Evolutionary conservation across 208 protist species (phyloP).

Genomic region (Trypanosoma platydactyli): DNA sequence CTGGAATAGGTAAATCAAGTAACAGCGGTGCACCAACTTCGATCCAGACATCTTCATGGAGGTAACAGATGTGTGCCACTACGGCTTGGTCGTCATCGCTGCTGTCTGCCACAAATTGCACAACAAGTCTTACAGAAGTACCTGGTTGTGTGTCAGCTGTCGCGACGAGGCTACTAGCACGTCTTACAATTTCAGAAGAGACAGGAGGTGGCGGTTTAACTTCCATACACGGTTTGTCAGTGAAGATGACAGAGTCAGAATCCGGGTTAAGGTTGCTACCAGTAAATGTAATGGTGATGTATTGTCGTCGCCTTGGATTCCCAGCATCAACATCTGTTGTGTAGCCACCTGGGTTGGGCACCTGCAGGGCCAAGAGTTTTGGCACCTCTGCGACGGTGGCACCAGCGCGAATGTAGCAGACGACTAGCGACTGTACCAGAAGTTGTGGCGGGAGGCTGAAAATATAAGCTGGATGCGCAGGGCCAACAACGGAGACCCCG

Average conservation of each 20-base stretch:
- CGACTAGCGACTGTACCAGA: conserved; percentile 34
- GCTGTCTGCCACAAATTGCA: conserved; percentile 60
- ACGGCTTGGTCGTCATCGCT: conserved; percentile 3
- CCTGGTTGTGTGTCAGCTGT: conserved; percentile 29
- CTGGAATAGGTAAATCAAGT: conserved; percentile 49
- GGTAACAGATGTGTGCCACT: conserved; percentile 71
- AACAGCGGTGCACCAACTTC: conserved; percentile 53
- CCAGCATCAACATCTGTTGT: conserved; percentile 39
- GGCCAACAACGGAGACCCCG: conserved; percentile 29
- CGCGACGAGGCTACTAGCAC: conserved; percentile 31
- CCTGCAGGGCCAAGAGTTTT: conserved; percentile 53
- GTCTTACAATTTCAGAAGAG: conserved; percentile 35
- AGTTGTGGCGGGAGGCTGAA: conserved; percentile 55
- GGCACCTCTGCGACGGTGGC: conserved; percentile 87
- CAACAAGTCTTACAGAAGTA: conserved; percentile 49
- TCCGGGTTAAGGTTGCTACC: conserved; percentile 46
- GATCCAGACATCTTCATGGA: conserved; percentile 49
- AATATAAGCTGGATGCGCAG: conserved; percentile 54
- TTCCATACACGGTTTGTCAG: conserved; percentile 44
- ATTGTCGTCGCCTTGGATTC: conserved; percentile 56
- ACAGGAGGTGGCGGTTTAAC: conserved; percentile 22
- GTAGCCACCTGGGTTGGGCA: conserved; percentile 73
- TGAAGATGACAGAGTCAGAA: conserved; percentile 68
- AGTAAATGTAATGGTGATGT: conserved; percentile 64
- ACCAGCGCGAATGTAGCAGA: conserved; percentile 72